phyloP scores from a whole-genome alignment of 768 basidiomycete genomes.

The Naematelia aurantialba region DNA sequence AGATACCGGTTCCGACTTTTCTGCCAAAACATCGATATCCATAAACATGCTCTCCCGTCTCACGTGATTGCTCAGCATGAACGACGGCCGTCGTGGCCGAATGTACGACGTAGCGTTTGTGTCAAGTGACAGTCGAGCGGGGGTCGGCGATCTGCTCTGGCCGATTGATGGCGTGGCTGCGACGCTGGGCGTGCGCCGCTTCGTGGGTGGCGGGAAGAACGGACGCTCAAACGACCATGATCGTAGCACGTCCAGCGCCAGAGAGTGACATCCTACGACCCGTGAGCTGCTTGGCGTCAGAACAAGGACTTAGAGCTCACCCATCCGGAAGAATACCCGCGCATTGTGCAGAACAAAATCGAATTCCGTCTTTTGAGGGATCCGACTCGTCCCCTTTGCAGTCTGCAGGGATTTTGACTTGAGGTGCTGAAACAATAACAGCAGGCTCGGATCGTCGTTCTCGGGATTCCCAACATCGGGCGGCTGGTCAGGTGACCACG shows the following conservation, averaged over 20 bases:
- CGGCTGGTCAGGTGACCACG: conserved; percentile 16
- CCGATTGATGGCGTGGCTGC: conserved; percentile 65
- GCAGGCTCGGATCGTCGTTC: conserved; percentile 91
- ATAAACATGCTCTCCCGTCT: conserved; percentile 72
- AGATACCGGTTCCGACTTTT: conserved; percentile 8
- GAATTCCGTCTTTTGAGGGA: conserved; percentile 81
- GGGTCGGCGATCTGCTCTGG: conserved; percentile 77
- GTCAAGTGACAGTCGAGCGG: conserved; percentile 58
- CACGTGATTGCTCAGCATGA: conserved; percentile 52
- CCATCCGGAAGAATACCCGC: conserved; percentile 90
- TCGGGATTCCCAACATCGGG: conserved; percentile 68
- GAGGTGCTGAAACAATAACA: conserved; percentile 82
- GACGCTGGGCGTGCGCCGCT: conserved; percentile 45
- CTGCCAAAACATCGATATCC: conserved; percentile 74
- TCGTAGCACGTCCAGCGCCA: conserved; percentile 84
- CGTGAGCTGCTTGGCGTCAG: background rate
- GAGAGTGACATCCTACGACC: conserved; percentile 75
- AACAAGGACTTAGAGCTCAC: conserved; percentile 53
- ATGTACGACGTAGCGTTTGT: conserved; percentile 7
- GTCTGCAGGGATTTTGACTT: conserved; percentile 88
- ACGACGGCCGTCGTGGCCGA: conserved; percentile 32
- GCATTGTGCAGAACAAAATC: conserved; percentile 94
- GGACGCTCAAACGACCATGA: conserved; percentile 87
- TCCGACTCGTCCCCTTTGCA: conserved; percentile 81
- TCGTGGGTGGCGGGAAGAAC: conserved; percentile 53